Evolutionary conservation across 441 rosid species (phyloP), one percentile per base, ranked within the genome.

Genomic region (Corymbia citriodora): DNA sequence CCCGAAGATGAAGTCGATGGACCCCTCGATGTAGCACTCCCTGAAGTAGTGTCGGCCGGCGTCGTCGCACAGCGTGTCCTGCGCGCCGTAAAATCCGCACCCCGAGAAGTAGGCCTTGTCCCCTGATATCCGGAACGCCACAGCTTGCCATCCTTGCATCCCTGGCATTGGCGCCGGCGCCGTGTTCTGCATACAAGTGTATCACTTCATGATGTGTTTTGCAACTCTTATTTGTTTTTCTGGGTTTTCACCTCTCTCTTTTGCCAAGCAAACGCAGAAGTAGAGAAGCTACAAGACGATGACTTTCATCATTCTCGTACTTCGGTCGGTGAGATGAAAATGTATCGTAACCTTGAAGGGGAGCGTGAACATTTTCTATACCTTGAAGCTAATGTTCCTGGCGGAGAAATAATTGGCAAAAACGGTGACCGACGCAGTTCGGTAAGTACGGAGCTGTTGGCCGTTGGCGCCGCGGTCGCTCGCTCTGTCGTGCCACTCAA

Each of bases 401-500:
- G 99, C 99, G 16, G 97, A 94, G 96, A 97, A 97, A 91, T 95
- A 94, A 89, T 93, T 96, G 87, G 99, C 99, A n/a, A 90, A 95
- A 89, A 96, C 98, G 9, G 97, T 94, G 61, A 97, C 99, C n/a
- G 99, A 97, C 87, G 99, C 99, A 1, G 99, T 96, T 89, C 95
- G 95, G 93, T 97, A 97, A 87, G 99, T 97, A 31, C 99, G 98
- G 36, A 97, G 92, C 92, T 96, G 99, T 85, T 97, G 98, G 89
- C 99, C 99, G 6, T 95, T 93, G 61, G 96, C 92, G 11, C 97
- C 99, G 18, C 93, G 98, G 91, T 97, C 99, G 12, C 96, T 90
- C 0, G 99, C 99, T 88, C 99, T 94, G 92, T 97, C 99, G 88
- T 97, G 99, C 99, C 99, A 97, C 90, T 97, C 99, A 31, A 97